Evolutionary conservation across 495 filamentous ascomycete genomes (phyloP).

Genomic region (Pyrenula aspistea): DNA sequence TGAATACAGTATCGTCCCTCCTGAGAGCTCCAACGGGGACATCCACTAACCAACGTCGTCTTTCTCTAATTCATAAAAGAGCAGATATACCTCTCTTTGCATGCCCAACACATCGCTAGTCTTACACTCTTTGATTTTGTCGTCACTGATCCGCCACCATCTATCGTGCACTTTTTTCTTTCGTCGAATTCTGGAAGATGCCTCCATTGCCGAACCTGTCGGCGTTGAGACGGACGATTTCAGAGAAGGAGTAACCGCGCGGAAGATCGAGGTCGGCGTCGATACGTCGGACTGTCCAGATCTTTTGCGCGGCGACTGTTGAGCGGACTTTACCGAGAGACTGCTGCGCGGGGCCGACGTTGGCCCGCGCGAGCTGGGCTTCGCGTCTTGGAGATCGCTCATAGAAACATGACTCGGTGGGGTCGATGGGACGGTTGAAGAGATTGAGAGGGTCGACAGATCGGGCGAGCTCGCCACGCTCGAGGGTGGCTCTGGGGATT

Average conservation of each 20-base stretch:
- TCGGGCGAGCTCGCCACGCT: constrained; percentile 22
- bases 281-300: neutral
- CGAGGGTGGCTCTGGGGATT: constrained; percentile 9
- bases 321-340: constrained; percentile 13
- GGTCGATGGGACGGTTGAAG: constrained; percentile 20
- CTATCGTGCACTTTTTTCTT: constrained; percentile 53
- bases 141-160: constrained; percentile 98
- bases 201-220: neutral
- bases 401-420: constrained; percentile 5
- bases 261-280: neutral
- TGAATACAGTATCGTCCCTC: too few species aligned
- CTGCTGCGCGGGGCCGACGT: constrained; percentile 25
- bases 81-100: constrained; percentile 90
- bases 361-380: constrained; percentile 13
- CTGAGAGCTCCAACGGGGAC: too few species aligned
- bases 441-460: constrained; percentile 28
- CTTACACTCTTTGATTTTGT: constrained; percentile 88
- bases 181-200: constrained; percentile 25
- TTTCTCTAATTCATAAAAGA: constrained; percentile 84
- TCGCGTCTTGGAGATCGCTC: constrained; percentile 3
- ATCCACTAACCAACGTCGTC: too few species aligned
- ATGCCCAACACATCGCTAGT: constrained; percentile 83
- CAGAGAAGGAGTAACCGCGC: neutral
- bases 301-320: neutral
- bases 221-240: neutral